These are phyloP conservation scores for Citrus australasica DNA, from an alignment of 345 rosid genomes.

Conservation along the genomic window DNA sequence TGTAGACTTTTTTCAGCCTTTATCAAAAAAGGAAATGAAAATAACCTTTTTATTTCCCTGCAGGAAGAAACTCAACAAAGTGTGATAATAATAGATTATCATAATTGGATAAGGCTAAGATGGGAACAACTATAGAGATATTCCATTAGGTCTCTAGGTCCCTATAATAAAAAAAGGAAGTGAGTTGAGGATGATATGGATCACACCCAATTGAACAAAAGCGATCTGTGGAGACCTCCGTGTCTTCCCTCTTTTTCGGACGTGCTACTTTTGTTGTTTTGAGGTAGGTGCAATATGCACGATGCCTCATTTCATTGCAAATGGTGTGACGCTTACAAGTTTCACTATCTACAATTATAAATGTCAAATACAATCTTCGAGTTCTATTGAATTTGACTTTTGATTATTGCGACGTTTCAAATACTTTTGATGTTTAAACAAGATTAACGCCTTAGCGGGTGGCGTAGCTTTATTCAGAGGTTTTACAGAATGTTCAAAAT, in stretches of 20 bases:
- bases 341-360: too few relatives aligned
- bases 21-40: neutral
- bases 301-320: neutral
- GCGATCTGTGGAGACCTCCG: neutral
- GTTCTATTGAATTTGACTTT: too few relatives aligned
- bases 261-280: neutral
- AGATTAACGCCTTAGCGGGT: too few relatives aligned
- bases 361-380: too few relatives aligned
- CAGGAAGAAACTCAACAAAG: neutral
- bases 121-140: neutral
- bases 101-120: neutral
- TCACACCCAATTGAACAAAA: neutral
- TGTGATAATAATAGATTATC: neutral
- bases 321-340: neutral
- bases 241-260: conserved; percentile 4
- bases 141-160: neutral
- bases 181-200: conserved; percentile 1
- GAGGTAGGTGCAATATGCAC: neutral
- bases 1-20: too few relatives aligned
- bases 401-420: too few relatives aligned
- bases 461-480: too few relatives aligned
- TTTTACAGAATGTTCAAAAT: too few relatives aligned
- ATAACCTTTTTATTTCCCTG: neutral
- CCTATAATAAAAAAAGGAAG: neutral
- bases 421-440: too few relatives aligned